Percentiles rank a stretch among this genome's conserved stretches.
These are phyloP conservation scores for Citrus cavaleriei DNA, from an alignment of 345 rosid species.

Conservation along the genomic window DNA sequence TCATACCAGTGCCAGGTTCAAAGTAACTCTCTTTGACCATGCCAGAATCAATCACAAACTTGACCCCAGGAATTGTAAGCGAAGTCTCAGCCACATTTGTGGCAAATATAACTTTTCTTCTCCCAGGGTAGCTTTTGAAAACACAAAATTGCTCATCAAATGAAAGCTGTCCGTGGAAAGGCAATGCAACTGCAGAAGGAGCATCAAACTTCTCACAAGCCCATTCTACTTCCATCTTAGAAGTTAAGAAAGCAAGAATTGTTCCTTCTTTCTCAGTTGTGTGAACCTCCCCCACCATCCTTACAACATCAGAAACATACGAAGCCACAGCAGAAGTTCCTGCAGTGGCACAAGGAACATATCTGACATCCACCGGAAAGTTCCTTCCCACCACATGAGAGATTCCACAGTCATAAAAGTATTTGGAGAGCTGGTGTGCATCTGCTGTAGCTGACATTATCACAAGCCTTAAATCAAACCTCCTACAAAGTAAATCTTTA, in stretches of 20 bases:
- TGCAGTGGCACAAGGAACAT: slow-evolving; percentile 42
- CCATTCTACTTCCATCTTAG: slow-evolving; percentile 90
- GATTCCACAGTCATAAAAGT: slow-evolving; percentile 62
- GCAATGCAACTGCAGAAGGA: slow-evolving; percentile 56
- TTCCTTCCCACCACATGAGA: slow-evolving; percentile 62
- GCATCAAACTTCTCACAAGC: slow-evolving; percentile 71
- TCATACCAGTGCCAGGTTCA: slow-evolving; percentile 80
- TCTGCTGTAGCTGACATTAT: slow-evolving; percentile 98
- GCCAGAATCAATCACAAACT: slow-evolving; percentile 85
- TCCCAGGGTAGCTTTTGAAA: slow-evolving; percentile 55
- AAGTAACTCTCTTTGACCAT: slow-evolving; percentile 76
- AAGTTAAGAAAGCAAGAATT: slow-evolving; percentile 86
- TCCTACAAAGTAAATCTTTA: slow-evolving; percentile 51
- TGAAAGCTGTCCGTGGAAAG: slow-evolving; percentile 85
- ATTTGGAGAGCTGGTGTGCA: slow-evolving; percentile 70
- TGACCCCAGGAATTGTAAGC: slow-evolving; percentile 88
- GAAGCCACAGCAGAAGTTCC: slow-evolving; percentile 44
- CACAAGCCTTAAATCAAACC: slow-evolving; percentile 63
- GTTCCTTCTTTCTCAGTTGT: slow-evolving; percentile 66
- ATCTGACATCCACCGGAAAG: slow-evolving; percentile 74
- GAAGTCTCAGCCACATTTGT: slow-evolving; percentile 98
- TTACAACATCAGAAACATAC: slow-evolving; percentile 62
- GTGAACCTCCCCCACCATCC: slow-evolving; percentile 54
- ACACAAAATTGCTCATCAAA: slow-evolving; percentile 64
- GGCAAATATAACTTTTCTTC: slow-evolving; percentile 84